A percentile compares a stretch with the other conserved stretches of the same genome.
phyloP scores from a whole-genome alignment of 768 basidiomycete genomes.

The Gelatoporia subvermispora region DNA sequence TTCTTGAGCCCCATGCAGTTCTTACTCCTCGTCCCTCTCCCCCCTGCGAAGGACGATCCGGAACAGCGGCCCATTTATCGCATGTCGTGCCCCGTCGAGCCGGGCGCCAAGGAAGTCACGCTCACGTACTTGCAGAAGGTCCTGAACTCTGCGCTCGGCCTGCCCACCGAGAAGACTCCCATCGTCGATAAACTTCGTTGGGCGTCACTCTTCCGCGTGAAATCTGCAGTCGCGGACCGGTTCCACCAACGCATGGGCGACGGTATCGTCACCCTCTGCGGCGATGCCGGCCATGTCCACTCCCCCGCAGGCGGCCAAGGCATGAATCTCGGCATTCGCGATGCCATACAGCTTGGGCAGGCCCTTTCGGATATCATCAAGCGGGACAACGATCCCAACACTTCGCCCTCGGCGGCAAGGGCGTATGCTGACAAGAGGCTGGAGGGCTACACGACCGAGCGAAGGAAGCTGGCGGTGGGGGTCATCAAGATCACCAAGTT shows the following conservation, averaged over 20 bases:
- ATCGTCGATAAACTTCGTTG: constrained; percentile 35
- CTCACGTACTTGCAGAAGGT: constrained; percentile 39
- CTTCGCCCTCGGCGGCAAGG: constrained; percentile 3
- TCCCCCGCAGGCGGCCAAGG: constrained; percentile 53
- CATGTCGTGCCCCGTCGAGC: constrained; percentile 31
- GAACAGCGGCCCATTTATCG: constrained; percentile 29
- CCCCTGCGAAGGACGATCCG: constrained; percentile 17
- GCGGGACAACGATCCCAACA: not conserved
- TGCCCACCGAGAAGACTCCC: constrained; percentile 29
- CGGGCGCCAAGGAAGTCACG: constrained; percentile 15
- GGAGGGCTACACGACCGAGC: constrained; percentile 28
- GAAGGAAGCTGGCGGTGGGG: constrained; percentile 35
- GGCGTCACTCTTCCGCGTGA: constrained; percentile 45
- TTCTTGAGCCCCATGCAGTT: constrained; percentile 22
- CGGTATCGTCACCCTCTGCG: constrained; percentile 27
- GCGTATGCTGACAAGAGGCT: constrained; percentile 29
- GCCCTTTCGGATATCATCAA: constrained; percentile 33
- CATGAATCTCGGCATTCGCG: constrained; percentile 56
- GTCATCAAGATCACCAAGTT: constrained; percentile 26
- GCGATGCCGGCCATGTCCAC: constrained; percentile 50
- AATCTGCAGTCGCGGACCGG: constrained; percentile 37
- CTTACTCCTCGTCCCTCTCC: constrained; percentile 35
- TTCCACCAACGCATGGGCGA: constrained; percentile 28
- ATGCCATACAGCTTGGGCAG: constrained; percentile 43
- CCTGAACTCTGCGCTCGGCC: constrained; percentile 35